Evolutionary conservation across 2,329 filamentous ascomycete species (phyloP).

Genomic region (Penicillium griseofulvum): DNA sequence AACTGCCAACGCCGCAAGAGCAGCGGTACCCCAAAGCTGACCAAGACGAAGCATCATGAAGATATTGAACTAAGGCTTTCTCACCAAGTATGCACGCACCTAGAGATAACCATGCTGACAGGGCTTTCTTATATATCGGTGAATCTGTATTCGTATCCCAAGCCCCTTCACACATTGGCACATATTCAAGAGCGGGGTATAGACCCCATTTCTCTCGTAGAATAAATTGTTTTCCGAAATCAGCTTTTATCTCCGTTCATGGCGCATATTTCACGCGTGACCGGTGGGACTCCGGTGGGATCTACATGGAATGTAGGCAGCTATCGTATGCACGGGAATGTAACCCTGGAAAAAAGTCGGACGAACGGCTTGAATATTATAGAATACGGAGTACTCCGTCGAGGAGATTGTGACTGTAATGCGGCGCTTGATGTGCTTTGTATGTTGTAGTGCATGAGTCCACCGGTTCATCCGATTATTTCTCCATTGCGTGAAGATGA

Average conservation of each 20-base stretch:
- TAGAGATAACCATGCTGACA: background rate
- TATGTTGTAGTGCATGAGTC: background rate
- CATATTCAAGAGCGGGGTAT: constrained; percentile 4
- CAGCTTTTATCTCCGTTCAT: constrained; percentile 4
- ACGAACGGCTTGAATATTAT: background rate
- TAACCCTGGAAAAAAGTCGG: background rate
- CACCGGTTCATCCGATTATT: background rate
- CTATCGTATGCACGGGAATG: background rate
- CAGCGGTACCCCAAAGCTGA: constrained; percentile 11
- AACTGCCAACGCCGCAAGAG: constrained; percentile 12
- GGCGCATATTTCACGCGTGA: constrained; percentile 5
- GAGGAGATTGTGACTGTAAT: background rate
- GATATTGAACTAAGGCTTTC: background rate
- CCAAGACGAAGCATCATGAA: constrained; percentile 6
- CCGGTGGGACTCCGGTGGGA: constrained; percentile 16
- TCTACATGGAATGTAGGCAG: constrained; percentile 12
- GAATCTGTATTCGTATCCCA: background rate
- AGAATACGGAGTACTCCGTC: background rate
- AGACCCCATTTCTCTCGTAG: background rate
- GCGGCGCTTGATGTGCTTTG: background rate
- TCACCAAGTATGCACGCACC: background rate
- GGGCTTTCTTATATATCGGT: constrained; percentile 1
- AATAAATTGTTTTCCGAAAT: background rate
- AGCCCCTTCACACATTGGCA: background rate
- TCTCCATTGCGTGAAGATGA: background rate